phyloP scores from a whole-genome alignment of 805 yeast genomes.

The Clavispora vitiphila region DNA sequence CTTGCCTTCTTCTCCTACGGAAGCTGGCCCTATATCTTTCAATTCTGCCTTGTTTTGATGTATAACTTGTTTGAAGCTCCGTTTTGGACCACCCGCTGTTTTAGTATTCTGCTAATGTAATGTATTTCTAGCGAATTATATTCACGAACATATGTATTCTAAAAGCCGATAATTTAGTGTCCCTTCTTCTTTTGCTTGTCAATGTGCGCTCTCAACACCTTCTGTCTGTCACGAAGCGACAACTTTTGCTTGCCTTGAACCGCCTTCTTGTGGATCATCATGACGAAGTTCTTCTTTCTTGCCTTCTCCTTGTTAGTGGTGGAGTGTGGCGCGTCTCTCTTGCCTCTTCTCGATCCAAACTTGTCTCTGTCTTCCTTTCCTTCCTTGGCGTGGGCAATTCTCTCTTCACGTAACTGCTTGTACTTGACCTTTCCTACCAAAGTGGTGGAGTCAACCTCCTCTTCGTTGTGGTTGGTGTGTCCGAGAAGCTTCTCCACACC shows the following conservation, averaged over 20 bases:
- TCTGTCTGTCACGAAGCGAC: constrained; percentile 88
- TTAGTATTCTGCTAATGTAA: constrained; percentile 5
- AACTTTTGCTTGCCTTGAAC: constrained; percentile 92
- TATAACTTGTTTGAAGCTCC: constrained; percentile 1
- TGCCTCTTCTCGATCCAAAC: constrained; percentile 85
- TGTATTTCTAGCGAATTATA: constrained; percentile 2
- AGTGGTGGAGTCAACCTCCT: constrained; percentile 71
- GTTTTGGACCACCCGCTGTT: not conserved
- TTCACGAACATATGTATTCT: not conserved
- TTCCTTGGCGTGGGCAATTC: constrained; percentile 79
- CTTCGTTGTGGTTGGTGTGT: constrained; percentile 58
- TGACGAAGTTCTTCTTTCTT: constrained; percentile 96
- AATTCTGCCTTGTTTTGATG: constrained; percentile 13
- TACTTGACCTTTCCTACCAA: constrained; percentile 75
- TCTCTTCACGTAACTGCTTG: constrained; percentile 86
- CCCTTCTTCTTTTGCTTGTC: constrained; percentile 89
- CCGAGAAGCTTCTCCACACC: constrained; percentile 82
- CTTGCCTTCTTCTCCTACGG: not conserved
- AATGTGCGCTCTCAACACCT: constrained; percentile 78
- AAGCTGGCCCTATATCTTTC: constrained; percentile 2
- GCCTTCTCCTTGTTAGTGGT: constrained; percentile 96
- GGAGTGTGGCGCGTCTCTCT: constrained; percentile 68
- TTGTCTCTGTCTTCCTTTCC: constrained; percentile 92
- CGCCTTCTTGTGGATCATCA: constrained; percentile 94
- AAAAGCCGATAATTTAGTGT: constrained; percentile 24